Evolutionary conservation across 2,329 filamentous ascomycete genomes (phyloP), one percentile per base, ranked within the genome.

Genomic region (Amylocarpus encephaloides): DNA sequence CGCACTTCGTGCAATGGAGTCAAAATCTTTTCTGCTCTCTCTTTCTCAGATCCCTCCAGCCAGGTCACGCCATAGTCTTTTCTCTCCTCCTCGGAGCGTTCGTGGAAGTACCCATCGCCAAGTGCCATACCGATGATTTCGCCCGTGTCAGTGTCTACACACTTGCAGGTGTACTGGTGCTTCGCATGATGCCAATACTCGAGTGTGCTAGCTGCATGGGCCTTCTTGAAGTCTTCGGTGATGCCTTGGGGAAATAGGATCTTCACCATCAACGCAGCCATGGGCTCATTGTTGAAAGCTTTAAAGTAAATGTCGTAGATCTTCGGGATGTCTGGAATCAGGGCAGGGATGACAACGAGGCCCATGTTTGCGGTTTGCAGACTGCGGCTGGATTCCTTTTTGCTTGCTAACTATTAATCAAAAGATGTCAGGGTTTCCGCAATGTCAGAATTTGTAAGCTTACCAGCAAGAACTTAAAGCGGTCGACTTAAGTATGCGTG

Each of bases 211-310:
- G 33, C 43, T 32, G 43, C 26, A 34, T 46, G 43, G 6, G 10
- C 33, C 15, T 46, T 38, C 6, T 19, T 16, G 43, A 46, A 46
- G 12, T 46, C 43, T 5, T 15, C 7, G 18, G 33, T 46, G n/a
- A 46, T 39, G 18, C 43, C 43, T 6, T 11, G 11, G 15, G 43
- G 43, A 15, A 46, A 46, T 11, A 46, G 34, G 11, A 46, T 38
- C n/a, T 46, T 35, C 13, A 46, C 32, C 43, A 46, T 38, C n/a
- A 46, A 11, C n/a, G 33, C 19, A 19, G 22, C 43, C 43, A 39
- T 39, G 16, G 43, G 18, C 5, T 46, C 43, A 13, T 6, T 26
- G 9, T 36, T 26, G 33, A 35, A 38, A 19, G 43, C 13, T 11
- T 15, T 16, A 16, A 38, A 46, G 43, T 46, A 46, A 10, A 30